A percentile compares a stretch with the other conserved stretches of the same genome.
Evolutionary conservation across 805 yeast species (phyloP).

Genomic region (Teunomyces kruisii): DNA sequence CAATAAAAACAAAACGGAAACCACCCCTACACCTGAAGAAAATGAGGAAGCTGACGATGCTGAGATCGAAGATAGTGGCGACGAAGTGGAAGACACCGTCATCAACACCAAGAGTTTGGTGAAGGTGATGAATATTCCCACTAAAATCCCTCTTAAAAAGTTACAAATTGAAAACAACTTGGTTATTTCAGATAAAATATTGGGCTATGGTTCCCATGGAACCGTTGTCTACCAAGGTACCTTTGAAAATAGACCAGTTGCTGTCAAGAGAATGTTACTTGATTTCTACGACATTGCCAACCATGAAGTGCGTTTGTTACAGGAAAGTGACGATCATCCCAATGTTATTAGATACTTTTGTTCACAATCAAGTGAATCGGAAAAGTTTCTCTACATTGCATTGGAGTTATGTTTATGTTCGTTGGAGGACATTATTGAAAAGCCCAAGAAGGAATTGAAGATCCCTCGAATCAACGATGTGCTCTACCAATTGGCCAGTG

Average conservation of each 20-base stretch:
- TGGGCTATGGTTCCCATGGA: conserved; percentile 97
- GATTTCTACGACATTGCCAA: conserved; percentile 94
- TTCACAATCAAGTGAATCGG: conserved; percentile 73
- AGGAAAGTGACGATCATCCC: conserved; percentile 95
- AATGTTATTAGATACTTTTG: conserved; percentile 92
- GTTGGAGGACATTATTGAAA: conserved; percentile 78
- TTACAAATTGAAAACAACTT: conserved; percentile 51
- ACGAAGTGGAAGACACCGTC: conserved; percentile 13
- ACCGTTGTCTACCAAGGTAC: conserved; percentile 90
- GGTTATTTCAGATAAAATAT: conserved; percentile 65
- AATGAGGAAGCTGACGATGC: conserved; percentile 11
- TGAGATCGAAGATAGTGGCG: conserved; percentile 12
- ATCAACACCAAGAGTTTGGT: conserved; percentile 31
- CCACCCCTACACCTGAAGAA: conserved; percentile 5
- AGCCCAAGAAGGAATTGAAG: conserved; percentile 39
- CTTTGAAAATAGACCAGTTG: conserved; percentile 92
- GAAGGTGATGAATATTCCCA: conserved; percentile 15
- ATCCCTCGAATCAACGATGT: conserved; percentile 48
- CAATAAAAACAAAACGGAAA: conserved; percentile 37
- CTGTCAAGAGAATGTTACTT: conserved; percentile 89
- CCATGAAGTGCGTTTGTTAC: conserved; percentile 82
- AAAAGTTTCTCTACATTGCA: conserved; percentile 87
- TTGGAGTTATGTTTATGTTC: conserved; percentile 88
- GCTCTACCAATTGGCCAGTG: conserved; percentile 75
- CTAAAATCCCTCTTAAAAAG: conserved; percentile 24